Base-by-base conservation (phyloP, 2,329 filamentous ascomycete species). In the Penicillium italicum region DNA sequence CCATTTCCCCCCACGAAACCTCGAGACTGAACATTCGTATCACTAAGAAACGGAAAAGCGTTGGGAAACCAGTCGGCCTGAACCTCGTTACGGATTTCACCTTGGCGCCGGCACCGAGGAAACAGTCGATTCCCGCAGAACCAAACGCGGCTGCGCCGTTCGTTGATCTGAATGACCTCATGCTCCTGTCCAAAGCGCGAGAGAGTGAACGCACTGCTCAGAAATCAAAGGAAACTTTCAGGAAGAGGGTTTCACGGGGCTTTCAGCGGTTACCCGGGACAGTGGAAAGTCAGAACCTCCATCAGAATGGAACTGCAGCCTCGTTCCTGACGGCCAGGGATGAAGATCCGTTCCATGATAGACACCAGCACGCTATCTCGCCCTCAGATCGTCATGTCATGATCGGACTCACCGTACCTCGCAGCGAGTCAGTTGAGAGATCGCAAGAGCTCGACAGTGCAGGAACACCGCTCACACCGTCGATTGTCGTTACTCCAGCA, bases 401-500 rank as follows among this genome's bases (percentile, higher is more conserved):
- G 56, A 80, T 80, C 50, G 77, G 78, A 11, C 68, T 78, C 10
- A 72, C 70, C 5, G 67, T 79, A 18, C 73, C 76, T 30, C 65
- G 64, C 41, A 58, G 70, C 40, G 70, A 74, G 45, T 63, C 71
- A 6, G 56, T 61, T 0, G 59, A 66, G 22, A 60, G 57, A 24
- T 31, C 60, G 14, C 67, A 57, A 53, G 70, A 67, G 28, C 48
- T 60, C 14, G 68, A 74, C 33, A 66, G 67, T 56, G 59, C 65
- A 51, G 62, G 62, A 12, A 75, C 74, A 3, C 75, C 76, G 1
- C 66, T 70, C 18, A 79, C 77, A 1, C 77, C 77, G 4, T 73
- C 74, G 0, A 79, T 79, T 41, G 62, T 79, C 16, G 67, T 80
- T 16, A 80, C 77, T 0, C 76, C 77, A 5, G 76, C 77, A 10